Conservation (phyloP, 1,139 yeast species). For the Candida smagusa region DNA sequence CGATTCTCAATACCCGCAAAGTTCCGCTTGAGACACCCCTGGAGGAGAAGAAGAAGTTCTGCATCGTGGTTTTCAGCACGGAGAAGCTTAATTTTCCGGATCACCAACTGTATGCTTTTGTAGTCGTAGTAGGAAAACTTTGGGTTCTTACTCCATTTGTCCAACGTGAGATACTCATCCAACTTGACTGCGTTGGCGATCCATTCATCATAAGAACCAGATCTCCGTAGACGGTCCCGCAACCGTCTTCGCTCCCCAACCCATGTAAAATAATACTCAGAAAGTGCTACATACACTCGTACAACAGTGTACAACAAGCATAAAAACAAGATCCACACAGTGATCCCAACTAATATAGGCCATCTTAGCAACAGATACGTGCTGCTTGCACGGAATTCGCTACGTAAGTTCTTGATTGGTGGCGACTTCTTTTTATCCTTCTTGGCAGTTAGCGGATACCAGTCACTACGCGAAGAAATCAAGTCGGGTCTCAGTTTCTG, state of each 20-base stretch:
- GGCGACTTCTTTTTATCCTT: constrained; percentile 2
- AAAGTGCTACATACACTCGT: constrained; percentile 60
- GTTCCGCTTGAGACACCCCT: constrained; percentile 67
- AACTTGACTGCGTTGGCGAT: constrained; percentile 51
- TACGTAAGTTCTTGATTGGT: constrained; percentile 17
- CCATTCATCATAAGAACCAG: constrained; percentile 62
- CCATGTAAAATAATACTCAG: constrained; percentile 60
- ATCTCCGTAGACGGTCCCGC: constrained; percentile 46
- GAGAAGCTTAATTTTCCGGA: constrained; percentile 38
- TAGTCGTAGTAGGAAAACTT: constrained; percentile 69
- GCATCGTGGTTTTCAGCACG: constrained; percentile 33
- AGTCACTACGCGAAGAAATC: constrained; percentile 62
- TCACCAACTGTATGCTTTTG: constrained; percentile 52
- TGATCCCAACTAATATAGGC: constrained; percentile 56
- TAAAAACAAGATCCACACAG: constrained; percentile 53
- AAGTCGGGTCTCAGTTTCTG: constrained; percentile 19
- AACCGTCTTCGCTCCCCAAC: constrained; percentile 53
- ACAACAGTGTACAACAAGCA: constrained; percentile 50
- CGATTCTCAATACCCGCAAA: constrained; percentile 80
- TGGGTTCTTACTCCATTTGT: constrained; percentile 63
- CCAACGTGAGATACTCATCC: constrained; percentile 57
- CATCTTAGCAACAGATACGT: constrained; percentile 59
- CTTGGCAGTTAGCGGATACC: constrained; percentile 54
- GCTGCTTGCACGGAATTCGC: constrained; percentile 45
- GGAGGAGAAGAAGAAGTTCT: constrained; percentile 55